Evolutionary conservation across 148 eudicot species (phyloP), one percentile per base, ranked within the genome.

Genomic region (Spergularia bocconei): DNA sequence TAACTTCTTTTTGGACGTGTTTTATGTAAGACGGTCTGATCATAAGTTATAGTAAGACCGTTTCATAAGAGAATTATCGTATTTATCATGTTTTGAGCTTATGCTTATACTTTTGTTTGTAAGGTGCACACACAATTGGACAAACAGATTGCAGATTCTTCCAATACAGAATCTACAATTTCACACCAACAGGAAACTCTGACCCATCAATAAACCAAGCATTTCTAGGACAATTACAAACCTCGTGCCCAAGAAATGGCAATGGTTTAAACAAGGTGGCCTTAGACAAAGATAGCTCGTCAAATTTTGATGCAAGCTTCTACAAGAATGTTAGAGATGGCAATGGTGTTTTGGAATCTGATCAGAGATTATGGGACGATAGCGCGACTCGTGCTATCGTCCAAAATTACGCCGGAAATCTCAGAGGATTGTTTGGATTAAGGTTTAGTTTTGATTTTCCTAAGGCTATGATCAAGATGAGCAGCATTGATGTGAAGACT

Each of bases 101-200:
- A 29, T 29, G 36, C 36, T 2, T 29, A 29, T 29, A 3, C 2
- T 29, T 29, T 29, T 29, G 36, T 44, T 44, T 56, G 11, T 78
- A 78, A 93, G 98, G 98, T 58, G 93, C 91, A 58, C 97, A 91
- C 72, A 88, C 97, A 25, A 88, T 91, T 19, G 93, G 96, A 12
- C 88, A 86, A 78, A 82, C 93, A 52, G 88, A 84, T 47, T 91
- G 96, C 74, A 67, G 81, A 68, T 87, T 87, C 88, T 84, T 91
- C 75, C 77, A 83, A 58, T 87, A 89, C 75, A 87, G 91, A 39
- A 86, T 91, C n/a, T 91, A 89, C 88, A 91, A 91, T 83, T 91
- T 75, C 93, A 89, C 93, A 61, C 53, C 87, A 57, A 87, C 91
- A 5, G 96, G 96, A 16, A 87, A 82, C 68, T 71, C 96, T 2